Evolutionary conservation across 768 basidiomycete species (phyloP), one percentile per base, ranked within the genome.

Genomic region (Amanita pallidorosea): DNA sequence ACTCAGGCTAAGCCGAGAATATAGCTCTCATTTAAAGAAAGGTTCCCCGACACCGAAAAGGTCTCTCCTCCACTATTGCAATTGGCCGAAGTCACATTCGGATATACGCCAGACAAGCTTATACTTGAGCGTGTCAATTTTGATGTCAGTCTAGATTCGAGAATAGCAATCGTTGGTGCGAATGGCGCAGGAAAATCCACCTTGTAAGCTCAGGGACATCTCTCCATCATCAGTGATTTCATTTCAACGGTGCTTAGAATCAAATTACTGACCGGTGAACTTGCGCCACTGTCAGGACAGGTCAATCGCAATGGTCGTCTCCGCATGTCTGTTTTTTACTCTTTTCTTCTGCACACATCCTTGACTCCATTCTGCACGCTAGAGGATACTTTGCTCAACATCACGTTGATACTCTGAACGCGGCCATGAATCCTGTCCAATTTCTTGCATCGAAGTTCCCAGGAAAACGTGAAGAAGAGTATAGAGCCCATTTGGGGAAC

Each of bases 141-240:
- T 59, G 93, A 97, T 59, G 84, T 98, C 53, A 86, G 88, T 1
- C 68, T 96, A n/a, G 96, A 99, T 56, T 93, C 90, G 7, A 75
- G 96, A 53, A 88, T 98, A 53, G 94, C 95, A 3, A 79, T 99
- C 56, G 92, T 98, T 33, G 95, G 95, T 52, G 85, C 92, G 2
- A 94, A 94, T 65, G 93, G 94, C 41, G 86, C 90, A 18, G 95
- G 95, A 69, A 99, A 99, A 68, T 97, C 92, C 15, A 97, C 96
- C 3, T 64, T 97, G 85, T 89, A 59, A 56, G 83, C 63, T 20
- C 45, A 23, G 22, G 35, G 36, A 38, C 27, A 36, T 43, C 18
- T 29, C n/a, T 25, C 27, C 8, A 34, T 9, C 40, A 20, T 46
- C 22, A 20, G 5, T 15, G 20, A 41, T 45, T 31, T 51, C 58